These are phyloP conservation scores for Isoetes taiwanensis DNA, from an alignment of 75 land plant genomes.

Conservation along the genomic window DNA sequence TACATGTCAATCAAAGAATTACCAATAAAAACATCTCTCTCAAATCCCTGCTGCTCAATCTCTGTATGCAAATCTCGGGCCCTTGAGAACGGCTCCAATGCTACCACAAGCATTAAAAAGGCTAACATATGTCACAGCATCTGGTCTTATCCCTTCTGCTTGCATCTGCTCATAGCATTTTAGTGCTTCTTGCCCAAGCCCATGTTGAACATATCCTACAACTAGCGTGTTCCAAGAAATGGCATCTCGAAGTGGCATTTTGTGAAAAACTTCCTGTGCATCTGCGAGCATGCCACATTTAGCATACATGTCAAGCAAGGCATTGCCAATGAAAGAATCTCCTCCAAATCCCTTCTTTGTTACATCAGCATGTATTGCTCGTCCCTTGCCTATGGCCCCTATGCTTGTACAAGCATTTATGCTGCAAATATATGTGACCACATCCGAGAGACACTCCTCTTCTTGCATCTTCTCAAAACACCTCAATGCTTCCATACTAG, in stretches of 20 bases:
- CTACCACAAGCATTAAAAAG: background rate
- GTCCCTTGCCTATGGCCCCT: background rate
- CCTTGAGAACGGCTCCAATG: background rate
- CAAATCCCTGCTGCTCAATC: background rate
- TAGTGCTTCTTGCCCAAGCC: background rate
- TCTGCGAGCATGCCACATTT: background rate
- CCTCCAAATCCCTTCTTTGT: background rate
- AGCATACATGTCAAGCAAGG: no score
- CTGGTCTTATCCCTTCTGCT: background rate
- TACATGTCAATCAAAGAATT: constrained; percentile 7
- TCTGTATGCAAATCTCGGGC: background rate
- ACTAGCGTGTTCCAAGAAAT: background rate
- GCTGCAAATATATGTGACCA: background rate
- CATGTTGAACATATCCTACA: background rate
- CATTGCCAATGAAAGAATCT: no score
- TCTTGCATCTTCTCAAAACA: background rate
- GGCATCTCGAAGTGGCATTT: constrained; percentile 1
- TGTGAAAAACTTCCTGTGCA: background rate
- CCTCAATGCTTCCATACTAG: background rate
- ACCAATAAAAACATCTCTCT: background rate
- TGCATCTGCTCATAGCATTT: background rate
- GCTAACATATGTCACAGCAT: background rate
- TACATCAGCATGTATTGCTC: background rate
- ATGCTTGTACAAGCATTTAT: constrained; percentile 8
- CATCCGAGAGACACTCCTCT: no score